These are phyloP conservation scores for Dothidotthia symphoricarpi DNA, from an alignment of 2,329 filamentous ascomycete genomes.

Conservation along the genomic window DNA sequence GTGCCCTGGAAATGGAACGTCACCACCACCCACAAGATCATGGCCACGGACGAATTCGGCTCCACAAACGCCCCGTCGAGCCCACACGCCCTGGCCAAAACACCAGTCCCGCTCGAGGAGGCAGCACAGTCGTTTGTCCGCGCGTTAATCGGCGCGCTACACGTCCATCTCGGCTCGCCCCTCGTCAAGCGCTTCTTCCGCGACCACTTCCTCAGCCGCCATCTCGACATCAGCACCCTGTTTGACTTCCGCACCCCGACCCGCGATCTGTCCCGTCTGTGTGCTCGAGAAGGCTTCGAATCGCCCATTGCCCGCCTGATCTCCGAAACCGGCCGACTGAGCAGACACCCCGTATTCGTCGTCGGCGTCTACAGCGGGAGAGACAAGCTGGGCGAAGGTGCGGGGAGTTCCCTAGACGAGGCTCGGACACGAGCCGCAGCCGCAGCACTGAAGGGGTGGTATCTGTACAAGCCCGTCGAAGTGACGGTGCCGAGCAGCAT, in stretches of 20 bases:
- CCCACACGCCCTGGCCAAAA: slow-evolving; percentile 22
- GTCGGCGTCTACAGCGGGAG: slow-evolving; percentile 90
- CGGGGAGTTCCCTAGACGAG: slow-evolving; percentile 72
- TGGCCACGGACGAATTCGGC: slow-evolving; percentile 84
- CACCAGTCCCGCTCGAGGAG: slow-evolving; percentile 47
- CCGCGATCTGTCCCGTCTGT: slow-evolving; percentile 78
- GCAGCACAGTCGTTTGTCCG: slow-evolving; percentile 77
- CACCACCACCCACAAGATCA: slow-evolving; percentile 64
- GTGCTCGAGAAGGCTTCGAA: slow-evolving; percentile 86
- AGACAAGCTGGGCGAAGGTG: slow-evolving; percentile 91
- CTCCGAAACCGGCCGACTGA: slow-evolving; percentile 83
- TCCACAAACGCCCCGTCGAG: slow-evolving; percentile 50
- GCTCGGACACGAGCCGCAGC: slow-evolving; percentile 79
- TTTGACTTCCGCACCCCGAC: slow-evolving; percentile 85
- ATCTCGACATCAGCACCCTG: slow-evolving; percentile 71
- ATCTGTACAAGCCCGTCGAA: slow-evolving; percentile 78
- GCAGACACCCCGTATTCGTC: slow-evolving; percentile 83
- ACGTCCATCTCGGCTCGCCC: slow-evolving; percentile 77
- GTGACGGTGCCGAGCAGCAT: slow-evolving; percentile 54
- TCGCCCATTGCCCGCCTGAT: slow-evolving; percentile 81
- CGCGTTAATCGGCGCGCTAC: slow-evolving; percentile 79
- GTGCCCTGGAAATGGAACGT: slow-evolving; percentile 40
- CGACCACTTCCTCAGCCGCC: slow-evolving; percentile 77
- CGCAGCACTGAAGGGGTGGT: slow-evolving; percentile 88
- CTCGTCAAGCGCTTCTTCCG: slow-evolving; percentile 80